A percentile compares a stretch with the other conserved stretches of the same genome.
Evolutionary conservation across 352 stramenopile species (phyloP).

Genomic region (Phytopythium sindhum): DNA sequence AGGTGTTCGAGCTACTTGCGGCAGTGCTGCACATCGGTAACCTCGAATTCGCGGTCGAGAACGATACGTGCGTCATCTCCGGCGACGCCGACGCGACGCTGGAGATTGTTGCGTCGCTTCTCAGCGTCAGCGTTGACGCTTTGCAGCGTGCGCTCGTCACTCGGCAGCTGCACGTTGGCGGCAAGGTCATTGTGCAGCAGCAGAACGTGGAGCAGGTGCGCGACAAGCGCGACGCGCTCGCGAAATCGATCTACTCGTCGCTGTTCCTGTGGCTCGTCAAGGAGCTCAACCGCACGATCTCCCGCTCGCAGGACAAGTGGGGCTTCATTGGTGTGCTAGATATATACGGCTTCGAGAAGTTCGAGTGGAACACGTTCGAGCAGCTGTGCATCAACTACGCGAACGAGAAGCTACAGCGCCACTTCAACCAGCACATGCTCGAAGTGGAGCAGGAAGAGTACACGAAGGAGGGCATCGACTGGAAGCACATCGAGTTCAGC

Average conservation of each 20-base stretch:
- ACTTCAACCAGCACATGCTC: slow-evolving; percentile 96
- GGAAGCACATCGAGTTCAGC: slow-evolving; percentile 91
- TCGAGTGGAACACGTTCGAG: slow-evolving; percentile 95
- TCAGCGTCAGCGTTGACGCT: slow-evolving; percentile 75
- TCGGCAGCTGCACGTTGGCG: slow-evolving; percentile 82
- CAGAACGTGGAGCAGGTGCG: slow-evolving; percentile 85
- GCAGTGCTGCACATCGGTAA: slow-evolving; percentile 88
- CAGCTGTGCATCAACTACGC: slow-evolving; percentile 97
- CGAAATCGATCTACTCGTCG: slow-evolving; percentile 93
- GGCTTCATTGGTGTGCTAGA: slow-evolving; percentile 95
- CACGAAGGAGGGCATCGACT: slow-evolving; percentile 94
- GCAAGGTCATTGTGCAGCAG: slow-evolving; percentile 88
- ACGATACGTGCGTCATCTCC: slow-evolving; percentile 68
- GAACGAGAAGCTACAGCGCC: slow-evolving; percentile 94
- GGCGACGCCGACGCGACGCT: slow-evolving; percentile 45
- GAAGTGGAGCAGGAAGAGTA: slow-evolving; percentile 97
- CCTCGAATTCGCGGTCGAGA: slow-evolving; percentile 80
- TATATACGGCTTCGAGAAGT: slow-evolving; percentile 98
- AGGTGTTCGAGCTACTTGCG: slow-evolving; percentile 85
- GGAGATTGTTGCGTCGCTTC: slow-evolving; percentile 61
- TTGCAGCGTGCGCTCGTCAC: slow-evolving; percentile 75
- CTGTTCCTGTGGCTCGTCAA: slow-evolving; percentile 90
- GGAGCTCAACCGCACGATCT: slow-evolving; percentile 90
- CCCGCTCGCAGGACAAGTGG: slow-evolving; percentile 73
- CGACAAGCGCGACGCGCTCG: slow-evolving; percentile 87